Base-by-base conservation (phyloP, 2,329 filamentous ascomycete genomes). In the Colletotrichum brevisporum region DNA sequence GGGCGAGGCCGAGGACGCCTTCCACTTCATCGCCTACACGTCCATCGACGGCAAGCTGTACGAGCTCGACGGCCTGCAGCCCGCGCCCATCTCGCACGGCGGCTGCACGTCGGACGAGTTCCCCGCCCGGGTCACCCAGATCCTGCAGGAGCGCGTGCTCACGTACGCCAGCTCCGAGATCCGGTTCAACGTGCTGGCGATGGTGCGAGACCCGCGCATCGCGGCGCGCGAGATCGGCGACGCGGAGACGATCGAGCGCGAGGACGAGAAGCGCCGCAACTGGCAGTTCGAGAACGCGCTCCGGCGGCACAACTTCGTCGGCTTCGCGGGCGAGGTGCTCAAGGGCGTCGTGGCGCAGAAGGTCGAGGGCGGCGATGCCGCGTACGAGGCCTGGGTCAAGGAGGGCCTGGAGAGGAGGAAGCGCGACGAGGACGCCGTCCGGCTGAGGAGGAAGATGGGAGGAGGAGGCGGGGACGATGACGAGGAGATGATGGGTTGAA, bases 261-360 rank as follows among this genome's bases (percentile, higher is more conserved):
- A 98, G 85, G 89, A 95, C 83, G 86, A 88, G 77, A 97, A 97
- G 88, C 87, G 96, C 60, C 86, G 86, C 67, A 92, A 91, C 72
- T 99, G 96, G 96, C 88, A 90, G 77, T 98, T 96, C 86, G 96
- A 99, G 86, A 99, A 99, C 81, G 92, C 94, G 12, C 84, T 99
- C 76, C 84, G 96, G 70, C 85, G 93, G 75, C 95, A 97, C 81
- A 99, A 99, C 81, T 99, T 99, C 83, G 93, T 99, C 0, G 95
- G 94, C 0, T 98, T 99, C 76, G 92, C 95, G 3, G 94, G 94
- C 13, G 94, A 98, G 83, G 85, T 98, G 70, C 83, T 97, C 74
- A 97, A 96, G 84, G 92, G 90, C 1, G 95, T 98, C 4, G 92
- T 94, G n/a, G 86, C 82, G 72, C 80, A 83, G 70, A 97, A 97